Percentiles rank a stretch among this genome's conserved stretches.
Conservation (phyloP, 768 basidiomycete genomes). For the Paxillus involutus region DNA sequence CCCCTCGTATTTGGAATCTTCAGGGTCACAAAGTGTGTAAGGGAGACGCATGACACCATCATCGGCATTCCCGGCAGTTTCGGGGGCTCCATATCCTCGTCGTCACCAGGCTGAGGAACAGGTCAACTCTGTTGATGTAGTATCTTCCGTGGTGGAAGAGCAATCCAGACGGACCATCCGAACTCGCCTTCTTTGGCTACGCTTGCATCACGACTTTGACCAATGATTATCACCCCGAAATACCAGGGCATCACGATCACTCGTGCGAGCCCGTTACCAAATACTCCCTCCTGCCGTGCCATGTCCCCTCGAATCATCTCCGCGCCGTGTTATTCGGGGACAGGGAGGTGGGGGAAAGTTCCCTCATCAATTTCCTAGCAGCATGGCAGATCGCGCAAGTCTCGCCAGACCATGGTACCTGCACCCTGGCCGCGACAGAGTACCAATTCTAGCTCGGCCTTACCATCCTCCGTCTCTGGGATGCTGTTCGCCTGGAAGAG, state of each 20-base stretch:
- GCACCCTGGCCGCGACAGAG: no score
- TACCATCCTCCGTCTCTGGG: no score
- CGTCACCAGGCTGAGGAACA: conserved; percentile 31
- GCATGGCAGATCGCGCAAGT: no score
- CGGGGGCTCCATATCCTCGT: conserved; percentile 24
- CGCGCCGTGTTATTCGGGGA: conserved; percentile 43
- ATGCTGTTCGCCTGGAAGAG: no score
- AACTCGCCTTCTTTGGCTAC: conserved; percentile 13
- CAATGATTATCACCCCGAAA: conserved; percentile 14
- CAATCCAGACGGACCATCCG: conserved; percentile 12
- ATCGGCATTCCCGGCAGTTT: no score
- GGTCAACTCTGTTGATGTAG: conserved; percentile 9
- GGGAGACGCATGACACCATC: conserved; percentile 18
- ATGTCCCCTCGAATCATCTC: conserved; percentile 17
- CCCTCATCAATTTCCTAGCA: conserved; percentile 39
- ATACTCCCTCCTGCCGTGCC: conserved; percentile 20
- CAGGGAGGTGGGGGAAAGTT: conserved; percentile 35
- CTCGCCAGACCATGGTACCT: no score
- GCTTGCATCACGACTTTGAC: conserved; percentile 23
- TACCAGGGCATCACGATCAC: conserved; percentile 19
- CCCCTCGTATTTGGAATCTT: conserved; percentile 24
- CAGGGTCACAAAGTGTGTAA: conserved; percentile 13
- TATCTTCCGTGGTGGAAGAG: conserved; percentile 19
- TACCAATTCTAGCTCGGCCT: no score
- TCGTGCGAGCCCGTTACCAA: conserved; percentile 22